Evolutionary conservation across 805 yeast genomes (phyloP).

Genomic region (Ogataea angusta): DNA sequence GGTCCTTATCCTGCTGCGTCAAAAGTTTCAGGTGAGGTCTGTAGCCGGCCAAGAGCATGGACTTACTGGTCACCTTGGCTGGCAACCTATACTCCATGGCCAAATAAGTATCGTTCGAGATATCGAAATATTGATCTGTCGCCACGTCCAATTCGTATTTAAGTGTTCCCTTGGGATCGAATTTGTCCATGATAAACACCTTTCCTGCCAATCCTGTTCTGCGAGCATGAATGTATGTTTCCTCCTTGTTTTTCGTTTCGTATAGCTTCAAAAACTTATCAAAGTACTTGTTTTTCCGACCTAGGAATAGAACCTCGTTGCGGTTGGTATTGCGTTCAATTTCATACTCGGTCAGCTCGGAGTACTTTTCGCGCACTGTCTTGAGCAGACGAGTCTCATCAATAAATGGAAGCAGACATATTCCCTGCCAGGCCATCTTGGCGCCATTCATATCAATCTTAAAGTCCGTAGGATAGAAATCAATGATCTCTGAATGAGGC

Average conservation of each 20-base stretch:
- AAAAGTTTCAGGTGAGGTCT: conserved; percentile 60
- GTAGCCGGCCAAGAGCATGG: conserved; percentile 80
- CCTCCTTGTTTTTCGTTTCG: conserved; percentile 31
- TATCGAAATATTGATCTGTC: conserved; percentile 36
- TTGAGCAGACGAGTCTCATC: conserved; percentile 72
- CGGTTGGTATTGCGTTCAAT: conserved; percentile 64
- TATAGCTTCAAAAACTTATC: conserved; percentile 40
- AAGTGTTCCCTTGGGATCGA: conserved; percentile 34
- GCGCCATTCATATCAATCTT: conserved; percentile 94
- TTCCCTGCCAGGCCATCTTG: conserved; percentile 93
- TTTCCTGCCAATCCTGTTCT: conserved; percentile 59
- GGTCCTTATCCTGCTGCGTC: conserved; percentile 65
- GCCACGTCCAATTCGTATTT: conserved; percentile 42
- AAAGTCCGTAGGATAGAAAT: conserved; percentile 86
- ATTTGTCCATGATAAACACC: conserved; percentile 37
- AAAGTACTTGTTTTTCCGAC: conserved; percentile 57
- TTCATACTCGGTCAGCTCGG: conserved; percentile 64
- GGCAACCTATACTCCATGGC: conserved; percentile 61
- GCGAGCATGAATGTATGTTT: conserved; percentile 43
- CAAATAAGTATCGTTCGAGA: conserved; percentile 38
- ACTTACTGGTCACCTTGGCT: conserved; percentile 57
- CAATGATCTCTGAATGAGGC: conserved; percentile 77
- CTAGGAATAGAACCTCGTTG: conserved; percentile 65
- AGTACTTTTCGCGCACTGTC: conserved; percentile 65
- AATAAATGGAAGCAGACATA: conserved; percentile 85